Conservation (phyloP, 2,329 filamentous ascomycete species). For the Aspergillus pseudoviridinutans region DNA sequence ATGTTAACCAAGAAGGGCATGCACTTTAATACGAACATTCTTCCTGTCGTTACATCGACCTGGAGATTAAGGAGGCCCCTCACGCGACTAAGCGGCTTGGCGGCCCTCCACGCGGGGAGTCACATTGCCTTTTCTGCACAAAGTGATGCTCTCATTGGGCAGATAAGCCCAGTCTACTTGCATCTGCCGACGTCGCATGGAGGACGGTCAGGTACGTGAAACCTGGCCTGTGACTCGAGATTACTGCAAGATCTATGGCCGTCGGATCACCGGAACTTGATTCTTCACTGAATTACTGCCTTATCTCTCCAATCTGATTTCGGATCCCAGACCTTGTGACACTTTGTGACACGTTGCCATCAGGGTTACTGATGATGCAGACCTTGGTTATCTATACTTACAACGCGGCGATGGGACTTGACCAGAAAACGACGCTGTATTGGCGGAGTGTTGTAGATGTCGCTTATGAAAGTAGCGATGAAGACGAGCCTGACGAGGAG, state of each 20-base stretch:
- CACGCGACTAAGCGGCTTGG: neutral
- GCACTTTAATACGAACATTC: neutral
- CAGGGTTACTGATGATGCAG: neutral
- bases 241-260: neutral
- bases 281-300: neutral
- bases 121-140: neutral
- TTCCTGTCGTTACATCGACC: neutral
- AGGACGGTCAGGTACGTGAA: neutral
- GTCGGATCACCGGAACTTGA: neutral
- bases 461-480: neutral
- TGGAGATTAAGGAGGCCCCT: neutral
- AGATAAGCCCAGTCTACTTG: neutral
- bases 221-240: neutral
- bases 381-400: neutral
- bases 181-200: neutral
- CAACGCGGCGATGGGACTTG: neutral
- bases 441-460: neutral
- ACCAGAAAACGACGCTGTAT: neutral
- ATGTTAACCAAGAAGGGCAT: neutral
- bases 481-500: neutral
- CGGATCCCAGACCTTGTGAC: neutral
- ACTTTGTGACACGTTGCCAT: neutral
- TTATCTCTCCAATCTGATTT: neutral
- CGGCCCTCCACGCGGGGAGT: neutral
- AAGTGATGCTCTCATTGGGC: neutral